phyloP scores from a whole-genome alignment of 768 basidiomycete species.

The Mycena polygramma region DNA sequence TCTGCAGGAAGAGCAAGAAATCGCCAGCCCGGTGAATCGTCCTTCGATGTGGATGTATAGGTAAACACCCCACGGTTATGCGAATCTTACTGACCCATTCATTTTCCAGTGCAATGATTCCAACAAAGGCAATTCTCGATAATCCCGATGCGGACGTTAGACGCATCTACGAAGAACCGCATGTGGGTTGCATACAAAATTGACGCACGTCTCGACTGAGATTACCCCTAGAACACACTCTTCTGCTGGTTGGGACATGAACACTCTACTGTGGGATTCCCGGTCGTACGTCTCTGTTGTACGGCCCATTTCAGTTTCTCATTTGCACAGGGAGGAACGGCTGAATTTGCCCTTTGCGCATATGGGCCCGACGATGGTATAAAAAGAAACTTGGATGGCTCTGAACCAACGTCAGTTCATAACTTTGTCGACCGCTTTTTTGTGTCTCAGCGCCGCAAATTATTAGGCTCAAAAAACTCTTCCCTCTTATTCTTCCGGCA shows the following conservation, averaged over 20 bases:
- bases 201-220: background rate
- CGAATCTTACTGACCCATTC: background rate
- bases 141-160: background rate
- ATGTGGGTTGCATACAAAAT: background rate
- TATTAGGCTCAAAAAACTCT: conserved; percentile 2
- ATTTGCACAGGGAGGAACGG: background rate
- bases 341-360: background rate
- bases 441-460: background rate
- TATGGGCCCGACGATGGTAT: conserved; percentile 7
- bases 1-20: background rate
- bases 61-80: background rate
- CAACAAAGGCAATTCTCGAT: background rate
- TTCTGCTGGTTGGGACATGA: conserved; percentile 17
- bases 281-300: background rate
- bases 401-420: conserved; percentile 12
- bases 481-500: background rate
- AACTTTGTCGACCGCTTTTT: background rate
- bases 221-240: background rate
- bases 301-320: background rate
- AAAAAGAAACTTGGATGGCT: background rate
- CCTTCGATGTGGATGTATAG: conserved; percentile 24
- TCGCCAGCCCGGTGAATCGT: background rate
- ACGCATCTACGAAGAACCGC: background rate
- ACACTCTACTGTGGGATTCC: background rate
- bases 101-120: conserved; percentile 8